Evolutionary conservation across 2,329 filamentous ascomycete genomes (phyloP), one percentile per base, ranked within the genome.

Genomic region (Sarocladium oryzae): DNA sequence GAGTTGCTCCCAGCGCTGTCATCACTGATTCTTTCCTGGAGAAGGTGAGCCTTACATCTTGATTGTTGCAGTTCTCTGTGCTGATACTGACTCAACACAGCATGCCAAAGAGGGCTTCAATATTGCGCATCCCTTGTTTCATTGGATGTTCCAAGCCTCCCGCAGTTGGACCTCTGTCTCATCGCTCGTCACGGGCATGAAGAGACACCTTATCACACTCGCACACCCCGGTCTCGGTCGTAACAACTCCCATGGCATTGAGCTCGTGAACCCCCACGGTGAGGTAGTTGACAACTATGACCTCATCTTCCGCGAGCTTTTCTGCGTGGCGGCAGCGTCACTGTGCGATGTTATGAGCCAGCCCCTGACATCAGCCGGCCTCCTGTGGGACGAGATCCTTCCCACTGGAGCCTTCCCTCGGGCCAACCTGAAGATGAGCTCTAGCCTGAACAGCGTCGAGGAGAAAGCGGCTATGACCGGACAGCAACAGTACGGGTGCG

Each of bases 61-160:
- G 8, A 6, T 6, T 26, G 6, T 43, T 7, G 10, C 11, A 33
- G 8, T 52, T 13, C 7, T 7, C 7, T 30, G 13, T 30, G 28
- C 28, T 30, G 28, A 30, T 50, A 38, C 58, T 57, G 51, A 63
- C 32, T 20, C 32, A 51, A 37, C 51, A 58, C 53, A 63, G 60
- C 67, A 57, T 56, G 68, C 85, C 50, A 81, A 84, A 54, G 88
- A 95, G 54, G 80, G 84, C 13, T 91, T 96, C 60, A 83, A 82
- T 52, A 82, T 83, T 21, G 79, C 81, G 0, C 89, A 95, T 62
- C 81, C 87, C 0, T 81, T 91, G 2, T 95, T 93, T 66, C 82
- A 90, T 48, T 95, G 90, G 90, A 85, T 93, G 60, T 95, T 88
- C 62, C 81, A 87, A 52, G 87, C 89, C 2, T 88, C 87, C 6